Conservation (phyloP, 2,329 filamentous ascomycete species). For the Paraphaeosphaeria minitans region DNA sequence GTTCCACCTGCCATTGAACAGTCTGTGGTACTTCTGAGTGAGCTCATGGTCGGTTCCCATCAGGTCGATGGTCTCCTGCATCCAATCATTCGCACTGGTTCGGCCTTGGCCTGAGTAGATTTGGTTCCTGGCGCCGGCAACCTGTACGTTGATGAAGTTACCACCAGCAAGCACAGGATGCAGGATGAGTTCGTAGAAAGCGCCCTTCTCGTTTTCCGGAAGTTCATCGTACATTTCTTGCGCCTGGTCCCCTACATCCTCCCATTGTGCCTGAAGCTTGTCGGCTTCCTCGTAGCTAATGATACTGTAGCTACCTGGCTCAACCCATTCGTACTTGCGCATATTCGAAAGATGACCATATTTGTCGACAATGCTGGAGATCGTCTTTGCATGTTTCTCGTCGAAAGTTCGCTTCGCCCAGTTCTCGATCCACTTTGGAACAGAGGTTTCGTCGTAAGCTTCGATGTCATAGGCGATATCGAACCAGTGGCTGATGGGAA, state of each 20-base stretch:
- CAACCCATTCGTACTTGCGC: conserved; percentile 67
- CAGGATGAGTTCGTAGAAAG: conserved; percentile 68
- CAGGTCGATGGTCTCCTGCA: conserved; percentile 43
- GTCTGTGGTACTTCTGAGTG: conserved; percentile 41
- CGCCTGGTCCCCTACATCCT: conserved; percentile 58
- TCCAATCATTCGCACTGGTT: conserved; percentile 47
- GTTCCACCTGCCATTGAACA: conserved; percentile 47
- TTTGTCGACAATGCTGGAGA: conserved; percentile 58
- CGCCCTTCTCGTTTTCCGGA: conserved; percentile 55
- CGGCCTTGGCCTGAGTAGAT: conserved; percentile 44
- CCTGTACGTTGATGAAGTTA: conserved; percentile 58
- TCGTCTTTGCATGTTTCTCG: conserved; percentile 52
- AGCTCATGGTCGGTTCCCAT: conserved; percentile 46
- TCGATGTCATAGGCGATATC: conserved; percentile 70
- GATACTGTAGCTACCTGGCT: conserved; percentile 63
- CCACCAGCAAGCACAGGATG: conserved; percentile 65
- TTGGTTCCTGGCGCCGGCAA: conserved; percentile 44
- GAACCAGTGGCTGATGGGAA: conserved; percentile 70
- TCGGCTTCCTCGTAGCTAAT: conserved; percentile 70
- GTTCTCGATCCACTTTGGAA: conserved; percentile 60
- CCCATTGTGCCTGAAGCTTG: conserved; percentile 61
- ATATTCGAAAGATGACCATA: conserved; percentile 64
- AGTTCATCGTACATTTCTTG: conserved; percentile 62
- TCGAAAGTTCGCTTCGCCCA: conserved; percentile 66
- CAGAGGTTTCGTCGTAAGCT: conserved; percentile 61